Percentiles rank a stretch among this genome's conserved stretches.
These are phyloP conservation scores for Fusarium concolor DNA, from an alignment of 2,329 filamentous ascomycete genomes.

Conservation along the genomic window DNA sequence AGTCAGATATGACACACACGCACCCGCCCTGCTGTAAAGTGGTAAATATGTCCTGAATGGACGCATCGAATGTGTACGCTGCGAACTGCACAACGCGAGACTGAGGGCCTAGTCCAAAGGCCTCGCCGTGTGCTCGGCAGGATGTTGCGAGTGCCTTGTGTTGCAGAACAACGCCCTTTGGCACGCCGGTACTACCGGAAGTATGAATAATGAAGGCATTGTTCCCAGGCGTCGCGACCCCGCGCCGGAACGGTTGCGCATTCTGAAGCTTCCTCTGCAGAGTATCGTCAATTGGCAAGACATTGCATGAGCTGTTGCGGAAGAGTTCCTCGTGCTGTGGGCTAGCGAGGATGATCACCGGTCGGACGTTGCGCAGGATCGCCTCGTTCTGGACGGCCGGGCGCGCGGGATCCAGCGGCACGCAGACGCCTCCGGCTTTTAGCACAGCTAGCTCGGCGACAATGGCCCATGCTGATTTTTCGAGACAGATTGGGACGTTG, in stretches of 20 bases:
- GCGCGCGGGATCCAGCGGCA: constrained; percentile 5
- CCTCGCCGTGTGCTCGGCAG: constrained; percentile 14
- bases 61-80: constrained; percentile 7
- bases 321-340: constrained; percentile 7
- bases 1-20: constrained; percentile 8
- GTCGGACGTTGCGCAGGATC: constrained; percentile 1
- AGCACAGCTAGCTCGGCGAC: constrained; percentile 10
- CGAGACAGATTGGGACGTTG: constrained; percentile 39
- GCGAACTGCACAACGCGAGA: constrained; percentile 11
- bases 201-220: constrained; percentile 16
- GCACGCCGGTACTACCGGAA: constrained; percentile 12
- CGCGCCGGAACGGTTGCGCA: constrained; percentile 7
- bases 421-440: not conserved
- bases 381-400: constrained; percentile 9
- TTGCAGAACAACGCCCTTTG: constrained; percentile 61
- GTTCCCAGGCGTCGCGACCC: constrained; percentile 8
- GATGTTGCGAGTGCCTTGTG: constrained; percentile 23
- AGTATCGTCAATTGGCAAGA: constrained; percentile 10
- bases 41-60: constrained; percentile 7
- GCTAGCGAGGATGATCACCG: constrained; percentile 5
- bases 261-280: constrained; percentile 9
- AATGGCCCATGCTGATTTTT: constrained; percentile 9
- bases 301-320: constrained; percentile 8
- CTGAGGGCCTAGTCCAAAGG: constrained; percentile 8
- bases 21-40: constrained; percentile 5